phyloP scores from a whole-genome alignment of 1,139 yeast genomes.

The Diutina rugosa region DNA sequence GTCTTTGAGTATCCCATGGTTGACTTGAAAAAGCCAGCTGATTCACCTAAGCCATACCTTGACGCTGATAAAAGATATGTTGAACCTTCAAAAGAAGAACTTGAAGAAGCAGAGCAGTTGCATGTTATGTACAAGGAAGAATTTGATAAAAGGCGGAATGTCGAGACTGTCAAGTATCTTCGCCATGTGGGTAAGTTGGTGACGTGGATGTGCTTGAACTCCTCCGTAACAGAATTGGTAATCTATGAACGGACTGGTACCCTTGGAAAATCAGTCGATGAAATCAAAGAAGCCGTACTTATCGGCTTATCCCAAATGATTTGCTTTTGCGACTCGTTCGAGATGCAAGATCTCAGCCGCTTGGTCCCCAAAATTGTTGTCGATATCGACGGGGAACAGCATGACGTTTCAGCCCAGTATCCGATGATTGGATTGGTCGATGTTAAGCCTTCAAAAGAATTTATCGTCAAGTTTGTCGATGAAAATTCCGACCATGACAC shows the following conservation, averaged over 20 bases:
- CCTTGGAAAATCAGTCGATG: not conserved
- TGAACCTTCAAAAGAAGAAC: not conserved
- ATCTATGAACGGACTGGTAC: not conserved
- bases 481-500: not conserved
- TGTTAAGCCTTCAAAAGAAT: too few relatives aligned
- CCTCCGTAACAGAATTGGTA: not conserved
- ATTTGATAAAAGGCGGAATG: not conserved
- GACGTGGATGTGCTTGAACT: not conserved
- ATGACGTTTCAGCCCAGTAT: not conserved
- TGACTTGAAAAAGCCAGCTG: not conserved
- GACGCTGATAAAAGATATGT: not conserved
- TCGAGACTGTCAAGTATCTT: not conserved
- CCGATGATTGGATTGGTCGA: not conserved
- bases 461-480: not conserved
- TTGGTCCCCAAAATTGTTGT: not conserved
- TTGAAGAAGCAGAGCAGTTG: not conserved
- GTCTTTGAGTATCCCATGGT: not conserved
- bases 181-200: not conserved
- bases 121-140: not conserved
- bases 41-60: not conserved
- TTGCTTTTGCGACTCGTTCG: not conserved
- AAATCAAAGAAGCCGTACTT: not conserved
- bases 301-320: not conserved
- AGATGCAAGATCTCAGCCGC: not conserved
- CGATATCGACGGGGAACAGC: not conserved